Percentiles rank a stretch among this genome's conserved stretches.
Evolutionary conservation across 805 yeast species (phyloP).

Genomic region (Candida coleopterorum): DNA sequence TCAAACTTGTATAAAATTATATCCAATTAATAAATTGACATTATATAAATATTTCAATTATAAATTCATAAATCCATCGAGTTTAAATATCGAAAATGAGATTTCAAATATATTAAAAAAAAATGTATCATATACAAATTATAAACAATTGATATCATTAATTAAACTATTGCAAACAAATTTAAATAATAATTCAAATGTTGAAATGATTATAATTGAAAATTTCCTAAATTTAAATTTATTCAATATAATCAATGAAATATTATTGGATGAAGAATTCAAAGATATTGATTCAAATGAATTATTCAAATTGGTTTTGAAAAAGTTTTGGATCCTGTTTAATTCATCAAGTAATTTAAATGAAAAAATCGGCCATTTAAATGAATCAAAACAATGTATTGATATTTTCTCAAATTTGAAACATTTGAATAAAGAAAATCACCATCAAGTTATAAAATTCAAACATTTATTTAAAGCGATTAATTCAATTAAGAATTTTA

Average conservation of each 20-base stretch:
- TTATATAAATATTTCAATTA: constrained; percentile 24
- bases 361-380: constrained; percentile 27
- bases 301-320: constrained; percentile 14
- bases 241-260: constrained; percentile 19
- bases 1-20: constrained; percentile 28
- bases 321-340: constrained; percentile 32
- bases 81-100: constrained; percentile 20
- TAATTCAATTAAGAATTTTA: constrained; percentile 31
- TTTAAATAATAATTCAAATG: constrained; percentile 14
- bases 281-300: too few relatives aligned
- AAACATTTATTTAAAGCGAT: constrained; percentile 36
- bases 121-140: constrained; percentile 20
- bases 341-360: constrained; percentile 27
- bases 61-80: constrained; percentile 14
- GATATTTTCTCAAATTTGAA: constrained; percentile 18
- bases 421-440: constrained; percentile 2
- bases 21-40: constrained; percentile 31
- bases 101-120: constrained; percentile 20
- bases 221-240: constrained; percentile 24
- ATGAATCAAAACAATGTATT: constrained; percentile 22
- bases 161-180: constrained; percentile 17
- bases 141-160: constrained; percentile 16
- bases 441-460: constrained; percentile 14
- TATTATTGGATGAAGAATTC: constrained; percentile 9
- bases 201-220: constrained; percentile 23